Base-by-base conservation (phyloP, 768 basidiomycete species). In the Mycena epipterygia region DNA sequence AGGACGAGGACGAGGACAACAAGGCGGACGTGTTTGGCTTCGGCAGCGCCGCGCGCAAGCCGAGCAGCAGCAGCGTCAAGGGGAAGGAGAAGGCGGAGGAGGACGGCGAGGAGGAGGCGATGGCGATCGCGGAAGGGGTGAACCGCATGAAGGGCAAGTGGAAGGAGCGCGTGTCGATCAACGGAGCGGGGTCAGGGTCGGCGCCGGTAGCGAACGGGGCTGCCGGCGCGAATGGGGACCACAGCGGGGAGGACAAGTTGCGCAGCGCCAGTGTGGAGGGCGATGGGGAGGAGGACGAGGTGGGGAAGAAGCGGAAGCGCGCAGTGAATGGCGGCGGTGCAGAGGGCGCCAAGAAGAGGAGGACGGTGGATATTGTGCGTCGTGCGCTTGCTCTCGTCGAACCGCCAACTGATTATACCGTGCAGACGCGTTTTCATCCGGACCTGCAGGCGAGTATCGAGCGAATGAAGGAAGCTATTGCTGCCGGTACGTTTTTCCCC, bases 301-400 rank as follows among this genome's bases (percentile, higher is more conserved):
- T 73, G 1, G 84, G 83, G 0, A 85, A 86, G 79, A 90, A 89
- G 77, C 82, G 88, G 68, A 90, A 89, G 79, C 79, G 88, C 64
- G 88, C 88, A 75, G 76, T 81, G 3, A 86, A 86, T 0, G 80
- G 87, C 4, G 84, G 85, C 25, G 89, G 56, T 49, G 84, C 85
- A 32, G 90, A 90, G 67, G 84, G 84, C 23, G 90, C 90, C 49
- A 94, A 93, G 87, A 90, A 90, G 84, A 84, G 91, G 72, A 93
- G 90, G 78, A 81, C 90, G 29, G 89, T 92, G 25, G 91, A 93
- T 70, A 81, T 91, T 72, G 91, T 90, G 75, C 51, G 86, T 83
- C 8, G 37, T 19, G 13, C 19, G 27, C 29, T 48, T 42, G 32
- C 2, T 52, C 8, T 25, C 52, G 30, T 25, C 12, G 32, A 41